Base-by-base conservation (phyloP, 352 stramenopile genomes). In the Pythium rhizo-oryzae region DNA sequence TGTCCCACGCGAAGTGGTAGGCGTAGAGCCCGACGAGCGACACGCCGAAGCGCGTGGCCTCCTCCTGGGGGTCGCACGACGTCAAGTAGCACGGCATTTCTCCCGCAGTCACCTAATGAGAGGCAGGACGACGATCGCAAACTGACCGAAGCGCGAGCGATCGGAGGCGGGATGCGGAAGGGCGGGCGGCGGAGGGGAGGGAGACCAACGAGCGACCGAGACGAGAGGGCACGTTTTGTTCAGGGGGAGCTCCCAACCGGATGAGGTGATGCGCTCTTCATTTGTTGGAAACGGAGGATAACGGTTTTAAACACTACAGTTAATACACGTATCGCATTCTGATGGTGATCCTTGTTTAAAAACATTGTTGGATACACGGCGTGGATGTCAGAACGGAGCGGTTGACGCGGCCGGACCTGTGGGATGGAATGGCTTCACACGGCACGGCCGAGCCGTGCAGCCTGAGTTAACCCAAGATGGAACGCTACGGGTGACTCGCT, bases 1-100 rank as follows among this genome's bases (percentile, higher is more conserved):
- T 80, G 72, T 92, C 85, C 69, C 85, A 82, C 19, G 90, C 47
- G 39, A 82, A 91, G 72, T 93, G 85, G 78, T 90, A 93, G 19
- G 55, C 77, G 59, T 93, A 93, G 44, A 93, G 37, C 8, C 77
- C 79, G 16, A 74, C 67, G 51, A 93, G 59, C 28, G 78, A 63
- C 53, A 71, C 57, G 59, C 61, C 80, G 69, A 93, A 90, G 77
- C 85, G 85, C 82, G 75, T 76, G 73, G 71, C 67, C 67, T 93
- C 85, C 44, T 61, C 51, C 44, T 73, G 62, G 33, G 79, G 65
- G 46, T 86, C 76, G 72, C 85, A 93, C 71, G 87, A 75, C 62
- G 70, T 78, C 53, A 93, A 65, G 70, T 81, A 86, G 80, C 85
- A 93, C 75, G 84, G 83, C 85, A 93, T 93, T 37, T 11, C 47